A percentile compares a stretch with the other conserved stretches of the same genome.
Conservation (phyloP, 202 grass and related monocot species). For the Schoenoplectus triqueter region DNA sequence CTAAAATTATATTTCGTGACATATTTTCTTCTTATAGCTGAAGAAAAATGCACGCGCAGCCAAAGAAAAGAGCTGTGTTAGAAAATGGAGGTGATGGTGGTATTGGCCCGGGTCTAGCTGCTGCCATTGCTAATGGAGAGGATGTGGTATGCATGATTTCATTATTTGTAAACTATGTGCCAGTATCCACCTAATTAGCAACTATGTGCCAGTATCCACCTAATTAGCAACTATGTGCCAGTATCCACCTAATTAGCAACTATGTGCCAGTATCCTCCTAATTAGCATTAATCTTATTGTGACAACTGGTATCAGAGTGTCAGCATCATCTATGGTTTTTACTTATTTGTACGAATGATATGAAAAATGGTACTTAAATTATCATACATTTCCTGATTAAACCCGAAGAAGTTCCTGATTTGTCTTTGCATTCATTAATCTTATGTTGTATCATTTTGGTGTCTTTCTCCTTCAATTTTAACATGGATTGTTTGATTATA, state of each 20-base stretch:
- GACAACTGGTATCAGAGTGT: not conserved
- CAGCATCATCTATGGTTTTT: not conserved
- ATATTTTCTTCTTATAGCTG: slow-evolving; percentile 26
- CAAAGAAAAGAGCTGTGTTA: slow-evolving; percentile 52
- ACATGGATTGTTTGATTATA: not conserved
- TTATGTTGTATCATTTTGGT: not conserved
- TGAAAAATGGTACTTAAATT: not conserved
- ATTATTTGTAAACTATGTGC: not conserved
- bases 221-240: not conserved
- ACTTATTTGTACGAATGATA: not conserved
- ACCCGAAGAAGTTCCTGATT: not conserved
- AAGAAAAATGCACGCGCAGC: slow-evolving; percentile 54
- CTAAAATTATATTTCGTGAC: not conserved
- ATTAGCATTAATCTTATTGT: no score
- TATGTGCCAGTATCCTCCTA: not conserved
- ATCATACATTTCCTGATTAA: not conserved
- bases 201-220: not conserved
- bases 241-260: not conserved
- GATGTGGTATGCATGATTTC: slow-evolving; percentile 46
- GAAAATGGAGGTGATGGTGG: slow-evolving; percentile 64
- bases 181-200: not conserved
- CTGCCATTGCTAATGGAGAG: slow-evolving; percentile 61
- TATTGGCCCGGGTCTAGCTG: slow-evolving; percentile 44
- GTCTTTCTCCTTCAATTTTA: not conserved
- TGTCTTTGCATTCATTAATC: not conserved